Evolutionary conservation across 495 filamentous ascomycete species (phyloP).

Genomic region (Penicillium dipodomyicola): DNA sequence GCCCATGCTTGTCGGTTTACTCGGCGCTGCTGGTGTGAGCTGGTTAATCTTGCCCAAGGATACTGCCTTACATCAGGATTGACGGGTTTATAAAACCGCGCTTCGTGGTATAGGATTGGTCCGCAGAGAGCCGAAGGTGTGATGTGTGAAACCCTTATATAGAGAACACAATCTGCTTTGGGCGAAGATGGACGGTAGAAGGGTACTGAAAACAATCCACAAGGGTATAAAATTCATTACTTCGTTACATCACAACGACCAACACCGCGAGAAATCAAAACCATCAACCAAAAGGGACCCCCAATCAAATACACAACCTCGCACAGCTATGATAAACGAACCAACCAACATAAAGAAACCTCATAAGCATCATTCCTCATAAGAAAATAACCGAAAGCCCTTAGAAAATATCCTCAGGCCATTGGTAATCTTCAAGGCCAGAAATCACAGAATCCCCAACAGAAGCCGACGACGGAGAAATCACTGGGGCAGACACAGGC

Average conservation of each 20-base stretch:
- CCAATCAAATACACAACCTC: background rate
- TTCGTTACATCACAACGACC: slow-evolving; percentile 16
- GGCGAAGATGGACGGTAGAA: background rate
- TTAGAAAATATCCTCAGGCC: slow-evolving; percentile 52
- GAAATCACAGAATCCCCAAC: slow-evolving; percentile 8
- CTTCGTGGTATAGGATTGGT: background rate
- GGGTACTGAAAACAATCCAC: no score
- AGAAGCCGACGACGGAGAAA: slow-evolving; percentile 12
- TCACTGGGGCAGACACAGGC: slow-evolving; percentile 6
- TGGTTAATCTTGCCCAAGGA: slow-evolving; percentile 41
- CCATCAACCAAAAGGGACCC: background rate
- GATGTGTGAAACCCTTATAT: background rate
- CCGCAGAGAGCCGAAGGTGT: background rate
- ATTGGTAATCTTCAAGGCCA: slow-evolving; percentile 35
- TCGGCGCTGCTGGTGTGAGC: slow-evolving; percentile 30
- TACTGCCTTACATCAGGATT: slow-evolving; percentile 15
- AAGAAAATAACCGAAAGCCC: background rate
- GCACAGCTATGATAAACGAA: background rate
- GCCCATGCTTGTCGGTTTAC: slow-evolving; percentile 32
- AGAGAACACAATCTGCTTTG: background rate
- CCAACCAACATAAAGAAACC: background rate
- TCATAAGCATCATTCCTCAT: background rate
- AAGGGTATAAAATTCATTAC: slow-evolving; percentile 21
- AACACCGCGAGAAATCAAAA: slow-evolving; percentile 3
- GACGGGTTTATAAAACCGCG: background rate